These are phyloP conservation scores for Moesziomyces globuligerus DNA, from an alignment of 1,284 basidiomycete genomes.

Conservation along the genomic window DNA sequence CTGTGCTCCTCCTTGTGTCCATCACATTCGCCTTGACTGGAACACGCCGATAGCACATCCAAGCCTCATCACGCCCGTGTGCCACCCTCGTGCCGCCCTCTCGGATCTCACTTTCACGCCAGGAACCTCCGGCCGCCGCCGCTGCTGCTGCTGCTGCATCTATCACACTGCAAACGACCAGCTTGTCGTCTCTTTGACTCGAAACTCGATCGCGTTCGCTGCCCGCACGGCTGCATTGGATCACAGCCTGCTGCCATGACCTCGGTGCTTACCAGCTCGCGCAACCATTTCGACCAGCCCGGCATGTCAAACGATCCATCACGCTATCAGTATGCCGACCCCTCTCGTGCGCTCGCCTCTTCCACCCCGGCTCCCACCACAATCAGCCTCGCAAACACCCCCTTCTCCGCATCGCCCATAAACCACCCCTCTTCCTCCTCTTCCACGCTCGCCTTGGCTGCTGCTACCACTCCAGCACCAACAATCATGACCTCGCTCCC, in stretches of 20 bases:
- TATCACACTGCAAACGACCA: no score
- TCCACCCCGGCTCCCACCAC: conserved; percentile 5
- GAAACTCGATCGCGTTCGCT: no score
- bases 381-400: conserved; percentile 12
- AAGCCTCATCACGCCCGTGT: no score
- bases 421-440: conserved; percentile 13
- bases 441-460: conserved; percentile 22
- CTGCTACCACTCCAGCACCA: conserved; percentile 11
- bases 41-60: no score
- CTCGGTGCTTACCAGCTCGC: conserved; percentile 40
- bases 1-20: no score
- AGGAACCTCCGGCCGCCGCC: no score
- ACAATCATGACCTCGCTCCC: conserved; percentile 14
- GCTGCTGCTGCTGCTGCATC: not conserved
- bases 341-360: conserved; percentile 13
- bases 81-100: no score
- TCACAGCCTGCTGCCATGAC: conserved; percentile 35
- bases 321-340: conserved; percentile 35
- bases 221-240: not conserved
- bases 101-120: no score
- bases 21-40: no score
- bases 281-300: conserved; percentile 38
- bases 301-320: conserved; percentile 42
- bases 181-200: not conserved
- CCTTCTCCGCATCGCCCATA: conserved; percentile 12